Conservation (phyloP, 805 yeast genomes). For the Cyberlindnera mrakii region DNA sequence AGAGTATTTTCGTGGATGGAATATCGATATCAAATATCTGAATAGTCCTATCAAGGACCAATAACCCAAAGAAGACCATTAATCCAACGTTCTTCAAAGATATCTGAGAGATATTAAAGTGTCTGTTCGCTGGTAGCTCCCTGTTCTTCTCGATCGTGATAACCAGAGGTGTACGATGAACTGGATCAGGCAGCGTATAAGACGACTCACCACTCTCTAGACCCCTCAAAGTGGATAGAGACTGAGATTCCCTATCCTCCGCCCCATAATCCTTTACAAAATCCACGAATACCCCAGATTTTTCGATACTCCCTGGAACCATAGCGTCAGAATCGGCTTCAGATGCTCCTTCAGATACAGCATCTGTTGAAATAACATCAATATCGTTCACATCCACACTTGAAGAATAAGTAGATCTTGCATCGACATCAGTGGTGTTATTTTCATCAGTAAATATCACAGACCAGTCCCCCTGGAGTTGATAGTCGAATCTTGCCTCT, state of each 20-base stretch:
- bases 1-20: not conserved
- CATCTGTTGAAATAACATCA: slow-evolving; percentile 1
- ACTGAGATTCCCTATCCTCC: too few relatives aligned
- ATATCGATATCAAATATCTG: slow-evolving; percentile 10
- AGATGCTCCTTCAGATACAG: not conserved
- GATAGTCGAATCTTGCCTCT: slow-evolving; percentile 15
- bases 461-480: slow-evolving; percentile 24
- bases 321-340: too few relatives aligned
- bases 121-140: too few relatives aligned
- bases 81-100: not conserved
- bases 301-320: too few relatives aligned
- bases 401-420: slow-evolving; percentile 19
- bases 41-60: slow-evolving; percentile 16
- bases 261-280: too few relatives aligned
- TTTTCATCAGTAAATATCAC: slow-evolving; percentile 25
- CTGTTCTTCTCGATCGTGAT: too few relatives aligned
- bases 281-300: too few relatives aligned
- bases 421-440: slow-evolving; percentile 22
- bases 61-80: slow-evolving; percentile 6
- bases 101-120: not conserved
- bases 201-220: too few relatives aligned
- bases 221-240: too few relatives aligned
- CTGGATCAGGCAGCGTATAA: too few relatives aligned
- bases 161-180: too few relatives aligned
- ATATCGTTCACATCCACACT: slow-evolving; percentile 10